Evolutionary conservation across 805 yeast genomes (phyloP), one percentile per base, ranked within the genome.

Genomic region (Sugiyamaella marilandica): DNA sequence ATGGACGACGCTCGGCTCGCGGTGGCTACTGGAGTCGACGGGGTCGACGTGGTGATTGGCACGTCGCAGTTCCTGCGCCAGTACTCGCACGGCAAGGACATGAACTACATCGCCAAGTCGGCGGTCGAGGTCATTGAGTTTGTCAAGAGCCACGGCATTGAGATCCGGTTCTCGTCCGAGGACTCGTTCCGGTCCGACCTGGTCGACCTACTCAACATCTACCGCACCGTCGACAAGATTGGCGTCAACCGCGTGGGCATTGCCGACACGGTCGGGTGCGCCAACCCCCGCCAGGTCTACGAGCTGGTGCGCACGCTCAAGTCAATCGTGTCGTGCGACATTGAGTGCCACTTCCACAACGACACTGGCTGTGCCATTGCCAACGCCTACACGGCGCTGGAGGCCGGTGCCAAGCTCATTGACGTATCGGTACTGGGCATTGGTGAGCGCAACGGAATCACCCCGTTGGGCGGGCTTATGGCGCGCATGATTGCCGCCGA

Each of bases 321-420:
- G 74, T 83, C 91, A 11, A 96, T 92, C 48, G 98, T 92, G 47
- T 84, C 87, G 35, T 92, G 98, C 77, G 99, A 92, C 70, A 91
- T 92, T 65, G 99, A 92, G 76, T 88, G 97, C 71, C 99, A 92
- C 72, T 94, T 92, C 87, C 99, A 92, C 76, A 88, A 92, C 71
- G 99, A 92, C 72, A 92, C 99, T 33, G 99, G 99, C 58, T 94
- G 98, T 77, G 97, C 99, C 60, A 89, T 92, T 74, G 97, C 97
- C 57, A 92, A 92, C 70, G 97, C 99, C 33, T 94, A 94, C 80
- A 89, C 97, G 53, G 98, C 98, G 11, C 78, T 92, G 65, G 99
- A 92, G 74, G 99, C 90, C 51, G 99, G 99, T 66, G 99, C 99
- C 61, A 83, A 82, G 67, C 81, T 91, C 64, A 87, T 92, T 60